Conservation (phyloP, 805 yeast species). For the Lipomyces orientalis region DNA sequence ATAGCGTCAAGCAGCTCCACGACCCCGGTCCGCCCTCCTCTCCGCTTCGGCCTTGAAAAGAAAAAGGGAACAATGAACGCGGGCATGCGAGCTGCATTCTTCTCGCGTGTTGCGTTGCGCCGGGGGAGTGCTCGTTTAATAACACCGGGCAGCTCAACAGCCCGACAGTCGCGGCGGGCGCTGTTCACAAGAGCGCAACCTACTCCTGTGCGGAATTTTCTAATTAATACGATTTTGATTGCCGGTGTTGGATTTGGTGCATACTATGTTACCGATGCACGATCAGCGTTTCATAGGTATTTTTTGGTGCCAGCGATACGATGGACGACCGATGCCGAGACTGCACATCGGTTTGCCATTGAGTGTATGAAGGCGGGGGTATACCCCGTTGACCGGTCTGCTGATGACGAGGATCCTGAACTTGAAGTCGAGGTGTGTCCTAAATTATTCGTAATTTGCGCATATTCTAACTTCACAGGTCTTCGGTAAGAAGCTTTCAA, state of each 20-base stretch:
- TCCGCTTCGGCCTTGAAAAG: not conserved
- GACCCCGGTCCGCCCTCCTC: not conserved
- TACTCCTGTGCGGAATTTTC: conserved; percentile 33
- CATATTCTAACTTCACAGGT: conserved; percentile 44
- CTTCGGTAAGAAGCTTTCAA: conserved; percentile 66
- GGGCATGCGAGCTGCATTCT: not conserved
- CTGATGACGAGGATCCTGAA: conserved; percentile 57
- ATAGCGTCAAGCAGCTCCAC: not conserved
- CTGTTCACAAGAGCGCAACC: conserved; percentile 15
- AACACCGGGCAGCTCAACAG: not conserved
- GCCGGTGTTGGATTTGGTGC: conserved; percentile 48
- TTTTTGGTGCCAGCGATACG: conserved; percentile 79
- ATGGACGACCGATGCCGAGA: conserved; percentile 75
- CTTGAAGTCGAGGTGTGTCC: conserved; percentile 53
- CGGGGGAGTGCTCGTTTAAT: not conserved
- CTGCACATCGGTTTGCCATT: conserved; percentile 80
- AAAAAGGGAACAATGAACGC: not conserved
- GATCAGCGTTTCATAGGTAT: conserved; percentile 83
- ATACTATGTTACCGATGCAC: conserved; percentile 70
- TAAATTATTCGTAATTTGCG: not conserved
- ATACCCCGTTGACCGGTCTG: conserved; percentile 55
- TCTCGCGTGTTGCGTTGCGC: not conserved
- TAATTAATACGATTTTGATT: conserved; percentile 26
- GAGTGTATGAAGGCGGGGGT: conserved; percentile 70
- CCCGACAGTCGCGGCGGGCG: not conserved